A percentile compares a stretch with the other conserved stretches of the same genome.
phyloP scores from a whole-genome alignment of 148 eudicot species.

The Vaccinium vitisidaea region DNA sequence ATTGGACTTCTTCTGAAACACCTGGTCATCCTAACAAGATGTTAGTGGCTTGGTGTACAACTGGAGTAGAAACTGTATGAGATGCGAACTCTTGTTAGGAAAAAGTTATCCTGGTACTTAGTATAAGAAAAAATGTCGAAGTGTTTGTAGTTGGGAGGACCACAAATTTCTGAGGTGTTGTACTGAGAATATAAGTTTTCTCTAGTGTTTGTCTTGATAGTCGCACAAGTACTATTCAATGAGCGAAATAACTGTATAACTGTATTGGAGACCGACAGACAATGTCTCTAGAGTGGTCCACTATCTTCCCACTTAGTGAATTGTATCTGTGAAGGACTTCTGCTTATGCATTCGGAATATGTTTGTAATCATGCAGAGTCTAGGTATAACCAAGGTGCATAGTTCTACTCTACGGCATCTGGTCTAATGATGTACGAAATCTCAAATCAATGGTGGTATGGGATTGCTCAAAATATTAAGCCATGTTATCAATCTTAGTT shows the following conservation, averaged over 20 bases:
- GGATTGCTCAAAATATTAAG: not conserved
- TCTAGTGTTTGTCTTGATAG: too few species aligned
- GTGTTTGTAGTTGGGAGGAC: too few species aligned
- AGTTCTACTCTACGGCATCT: not conserved
- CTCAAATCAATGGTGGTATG: not conserved
- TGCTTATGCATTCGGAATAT: not conserved
- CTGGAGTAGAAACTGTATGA: not conserved
- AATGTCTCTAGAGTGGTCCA: not conserved
- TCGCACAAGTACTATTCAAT: too few species aligned
- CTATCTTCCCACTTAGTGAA: not conserved
- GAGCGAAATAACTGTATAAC: too few species aligned
- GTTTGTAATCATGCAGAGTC: not conserved
- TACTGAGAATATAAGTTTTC: too few species aligned
- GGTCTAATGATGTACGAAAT: not conserved
- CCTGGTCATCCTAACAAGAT: too few species aligned
- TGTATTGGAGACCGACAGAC: too few species aligned
- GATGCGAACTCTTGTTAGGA: not conserved
- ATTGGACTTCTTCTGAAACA: too few species aligned
- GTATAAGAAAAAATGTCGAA: not conserved
- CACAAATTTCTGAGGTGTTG: too few species aligned
- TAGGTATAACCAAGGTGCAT: not conserved
- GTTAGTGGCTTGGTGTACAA: not conserved
- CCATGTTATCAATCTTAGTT: not conserved
- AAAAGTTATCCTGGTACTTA: not conserved
- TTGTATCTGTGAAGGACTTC: not conserved